Conservation (phyloP, 148 eudicot genomes). For the Cornus kousa region DNA sequence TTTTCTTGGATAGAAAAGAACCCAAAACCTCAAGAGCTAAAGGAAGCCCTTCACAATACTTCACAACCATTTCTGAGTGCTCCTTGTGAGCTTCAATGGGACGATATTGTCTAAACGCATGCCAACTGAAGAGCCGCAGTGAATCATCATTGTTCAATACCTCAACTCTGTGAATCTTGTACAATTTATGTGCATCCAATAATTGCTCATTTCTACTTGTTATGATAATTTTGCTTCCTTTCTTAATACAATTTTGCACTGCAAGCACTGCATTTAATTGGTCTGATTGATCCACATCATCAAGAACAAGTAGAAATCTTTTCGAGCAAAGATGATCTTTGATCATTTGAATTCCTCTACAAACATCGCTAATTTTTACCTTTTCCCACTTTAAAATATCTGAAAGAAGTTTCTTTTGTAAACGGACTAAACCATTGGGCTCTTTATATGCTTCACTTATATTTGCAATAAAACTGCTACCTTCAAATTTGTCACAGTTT, state of each 20-base stretch:
- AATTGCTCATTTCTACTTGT: not conserved
- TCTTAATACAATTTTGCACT: not conserved
- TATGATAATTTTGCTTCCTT: slow-evolving; percentile 8
- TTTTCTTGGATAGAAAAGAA: no score
- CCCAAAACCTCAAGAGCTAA: no score
- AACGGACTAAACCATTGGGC: no score
- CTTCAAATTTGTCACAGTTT: not conserved
- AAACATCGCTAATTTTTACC: not conserved
- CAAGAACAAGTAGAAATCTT: slow-evolving; percentile 17
- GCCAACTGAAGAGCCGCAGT: no score
- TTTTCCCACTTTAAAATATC: not conserved
- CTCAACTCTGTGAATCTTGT: no score
- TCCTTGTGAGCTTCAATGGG: no score
- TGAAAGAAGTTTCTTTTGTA: no score
- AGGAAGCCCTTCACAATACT: no score
- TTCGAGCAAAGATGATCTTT: not conserved
- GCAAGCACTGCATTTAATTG: not conserved
- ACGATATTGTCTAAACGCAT: no score
- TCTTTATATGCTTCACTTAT: no score
- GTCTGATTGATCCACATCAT: slow-evolving; percentile 9
- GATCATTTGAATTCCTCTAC: slow-evolving; percentile 3
- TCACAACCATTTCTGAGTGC: no score
- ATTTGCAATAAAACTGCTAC: not conserved
- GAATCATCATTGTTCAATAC: no score
- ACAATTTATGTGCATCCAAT: not conserved